These are phyloP conservation scores for Cladobotryum protrusum DNA, from an alignment of 2,329 filamentous ascomycete species.

Conservation along the genomic window DNA sequence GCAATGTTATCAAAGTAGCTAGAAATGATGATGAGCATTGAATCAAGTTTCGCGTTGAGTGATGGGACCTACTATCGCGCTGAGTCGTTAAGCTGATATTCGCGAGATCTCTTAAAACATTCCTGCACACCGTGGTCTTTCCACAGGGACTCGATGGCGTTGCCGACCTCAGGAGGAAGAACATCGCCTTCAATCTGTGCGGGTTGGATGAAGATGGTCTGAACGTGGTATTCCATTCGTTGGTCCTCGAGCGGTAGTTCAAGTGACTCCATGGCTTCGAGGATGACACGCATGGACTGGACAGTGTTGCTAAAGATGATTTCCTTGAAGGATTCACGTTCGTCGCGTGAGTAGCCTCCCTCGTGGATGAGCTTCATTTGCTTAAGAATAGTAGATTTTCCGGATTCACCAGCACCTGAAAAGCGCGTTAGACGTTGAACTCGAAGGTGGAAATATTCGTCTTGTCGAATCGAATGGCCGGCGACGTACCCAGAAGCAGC, in stretches of 20 bases:
- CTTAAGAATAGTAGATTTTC: constrained; percentile 96
- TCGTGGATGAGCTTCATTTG: constrained; percentile 99
- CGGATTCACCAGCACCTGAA: constrained; percentile 83
- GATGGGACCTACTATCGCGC: constrained; percentile 74
- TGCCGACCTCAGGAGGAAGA: constrained; percentile 88
- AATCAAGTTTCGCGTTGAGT: too few species aligned
- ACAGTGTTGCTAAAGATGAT: constrained; percentile 67
- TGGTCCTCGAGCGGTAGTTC: constrained; percentile 83
- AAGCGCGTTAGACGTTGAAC: constrained; percentile 1
- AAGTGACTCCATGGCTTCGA: constrained; percentile 63
- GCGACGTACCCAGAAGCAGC: constrained; percentile 77
- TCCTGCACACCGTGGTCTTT: constrained; percentile 88
- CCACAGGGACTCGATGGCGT: constrained; percentile 88
- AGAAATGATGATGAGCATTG: constrained; percentile 4
- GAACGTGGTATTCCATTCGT: constrained; percentile 92
- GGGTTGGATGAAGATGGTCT: constrained; percentile 98
- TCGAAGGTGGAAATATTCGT: not conserved
- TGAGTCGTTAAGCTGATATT: constrained; percentile 95
- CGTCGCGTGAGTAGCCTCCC: constrained; percentile 93
- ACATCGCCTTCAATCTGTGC: constrained; percentile 94
- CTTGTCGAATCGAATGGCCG: not conserved
- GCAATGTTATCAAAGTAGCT: constrained; percentile 96
- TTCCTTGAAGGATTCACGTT: constrained; percentile 64
- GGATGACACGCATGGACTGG: constrained; percentile 63
- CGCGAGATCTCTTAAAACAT: constrained; percentile 90